A percentile compares a stretch with the other conserved stretches of the same genome.
Evolutionary conservation across 2,329 filamentous ascomycete species (phyloP).

Genomic region (Atkinsonella texensis): DNA sequence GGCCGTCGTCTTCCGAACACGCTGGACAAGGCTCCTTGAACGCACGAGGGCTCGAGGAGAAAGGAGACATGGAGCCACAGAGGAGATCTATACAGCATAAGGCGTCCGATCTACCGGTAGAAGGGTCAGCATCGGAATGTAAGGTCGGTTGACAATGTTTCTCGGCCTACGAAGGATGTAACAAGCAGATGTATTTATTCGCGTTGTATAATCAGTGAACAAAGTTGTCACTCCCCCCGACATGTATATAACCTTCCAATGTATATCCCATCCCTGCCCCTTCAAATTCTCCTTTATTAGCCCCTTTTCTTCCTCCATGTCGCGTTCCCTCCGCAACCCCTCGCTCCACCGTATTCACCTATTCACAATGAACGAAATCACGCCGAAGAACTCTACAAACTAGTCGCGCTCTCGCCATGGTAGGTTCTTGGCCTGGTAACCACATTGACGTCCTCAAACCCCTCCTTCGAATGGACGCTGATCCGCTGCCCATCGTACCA

Average conservation of each 20-base stretch:
- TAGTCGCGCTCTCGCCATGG: conserved; percentile 21
- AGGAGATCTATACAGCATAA: neutral
- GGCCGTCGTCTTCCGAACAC: neutral
- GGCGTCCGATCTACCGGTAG: neutral
- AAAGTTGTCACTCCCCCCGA: too few species aligned
- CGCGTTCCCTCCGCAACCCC: conserved; percentile 22
- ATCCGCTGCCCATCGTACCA: conserved; percentile 30
- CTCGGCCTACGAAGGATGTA: too few species aligned
- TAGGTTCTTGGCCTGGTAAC: conserved; percentile 17
- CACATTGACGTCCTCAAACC: conserved; percentile 27
- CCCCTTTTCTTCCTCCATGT: conserved; percentile 23
- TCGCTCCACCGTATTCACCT: conserved; percentile 29
- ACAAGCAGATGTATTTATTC: neutral
- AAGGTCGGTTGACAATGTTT: too few species aligned
- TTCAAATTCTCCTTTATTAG: conserved; percentile 24
- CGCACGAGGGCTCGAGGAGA: neutral
- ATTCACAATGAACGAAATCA: conserved; percentile 24
- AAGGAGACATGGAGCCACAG: neutral
- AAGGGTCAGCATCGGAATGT: neutral
- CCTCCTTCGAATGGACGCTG: conserved; percentile 21
- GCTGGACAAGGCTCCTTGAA: neutral
- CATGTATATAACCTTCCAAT: neutral
- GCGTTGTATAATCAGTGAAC: too few species aligned
- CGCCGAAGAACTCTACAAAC: conserved; percentile 21
- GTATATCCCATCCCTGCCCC: neutral